Conservation (phyloP, 768 basidiomycete genomes). For the Infundibulicybe gibba region DNA sequence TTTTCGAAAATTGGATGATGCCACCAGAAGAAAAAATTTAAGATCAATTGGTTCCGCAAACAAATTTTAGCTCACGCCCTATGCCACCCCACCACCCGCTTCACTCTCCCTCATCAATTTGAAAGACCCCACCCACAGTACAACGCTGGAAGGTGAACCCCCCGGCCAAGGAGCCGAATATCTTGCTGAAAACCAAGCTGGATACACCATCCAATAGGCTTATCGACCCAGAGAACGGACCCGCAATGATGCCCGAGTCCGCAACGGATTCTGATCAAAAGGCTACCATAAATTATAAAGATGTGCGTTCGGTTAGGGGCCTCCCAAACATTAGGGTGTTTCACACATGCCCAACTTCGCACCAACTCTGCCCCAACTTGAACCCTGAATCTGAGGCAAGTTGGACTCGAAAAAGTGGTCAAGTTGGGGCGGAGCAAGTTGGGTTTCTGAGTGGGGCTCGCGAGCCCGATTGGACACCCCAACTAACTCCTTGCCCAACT, state of each 20-base stretch:
- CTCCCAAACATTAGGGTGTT: neutral
- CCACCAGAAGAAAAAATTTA: slow-evolving; percentile 26
- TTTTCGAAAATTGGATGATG: slow-evolving; percentile 66
- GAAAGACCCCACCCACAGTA: slow-evolving; percentile 18
- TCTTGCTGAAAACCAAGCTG: slow-evolving; percentile 10
- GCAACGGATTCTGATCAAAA: neutral
- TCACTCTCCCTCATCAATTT: slow-evolving; percentile 18
- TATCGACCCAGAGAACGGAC: too few relatives aligned
- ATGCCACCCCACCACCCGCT: slow-evolving; percentile 17
- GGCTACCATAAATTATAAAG: neutral
- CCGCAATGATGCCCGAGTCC: slow-evolving; percentile 26
- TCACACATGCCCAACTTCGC: too few relatives aligned
- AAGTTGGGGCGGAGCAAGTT: too few relatives aligned
- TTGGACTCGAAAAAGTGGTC: too few relatives aligned
- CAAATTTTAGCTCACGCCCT: slow-evolving; percentile 32
- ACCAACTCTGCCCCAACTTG: too few relatives aligned
- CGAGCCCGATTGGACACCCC: too few relatives aligned
- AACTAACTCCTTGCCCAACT: too few relatives aligned
- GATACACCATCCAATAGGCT: neutral
- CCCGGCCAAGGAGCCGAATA: slow-evolving; percentile 24
- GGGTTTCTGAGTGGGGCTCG: too few relatives aligned
- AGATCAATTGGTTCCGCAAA: too few relatives aligned
- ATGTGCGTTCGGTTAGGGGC: neutral
- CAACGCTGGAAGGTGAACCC: slow-evolving; percentile 30
- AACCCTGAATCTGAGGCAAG: too few relatives aligned